Percentiles rank a stretch among this genome's conserved stretches.
phyloP scores from a whole-genome alignment of 2,329 filamentous ascomycete species.

The Hypoxylon rubiginosum region DNA sequence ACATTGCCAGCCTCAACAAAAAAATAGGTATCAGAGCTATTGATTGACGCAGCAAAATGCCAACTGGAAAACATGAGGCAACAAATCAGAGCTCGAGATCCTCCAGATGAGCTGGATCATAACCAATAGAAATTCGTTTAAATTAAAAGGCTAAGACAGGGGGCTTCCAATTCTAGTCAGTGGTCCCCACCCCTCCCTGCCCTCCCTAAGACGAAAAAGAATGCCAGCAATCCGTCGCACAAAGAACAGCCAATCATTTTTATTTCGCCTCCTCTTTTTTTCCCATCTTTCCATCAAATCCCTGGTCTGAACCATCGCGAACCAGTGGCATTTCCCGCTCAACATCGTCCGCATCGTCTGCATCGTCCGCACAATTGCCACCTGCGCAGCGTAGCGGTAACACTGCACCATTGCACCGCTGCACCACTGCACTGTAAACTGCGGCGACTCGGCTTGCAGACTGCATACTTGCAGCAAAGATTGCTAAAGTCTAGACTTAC shows the following conservation, averaged over 20 bases:
- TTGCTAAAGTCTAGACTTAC: slow-evolving; percentile 14
- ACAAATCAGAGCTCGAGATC: slow-evolving; percentile 40
- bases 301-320: no score
- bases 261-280: slow-evolving; percentile 21
- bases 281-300: no score
- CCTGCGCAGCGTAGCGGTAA: slow-evolving; percentile 14
- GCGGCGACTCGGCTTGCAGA: slow-evolving; percentile 10
- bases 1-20: slow-evolving; percentile 39
- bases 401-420: no score
- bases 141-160: slow-evolving; percentile 29
- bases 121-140: slow-evolving; percentile 36
- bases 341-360: no score
- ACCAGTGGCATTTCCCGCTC: slow-evolving; percentile 21
- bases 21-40: slow-evolving; percentile 35
- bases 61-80: slow-evolving; percentile 43
- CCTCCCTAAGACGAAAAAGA: slow-evolving; percentile 16
- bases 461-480: not conserved
- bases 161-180: slow-evolving; percentile 24
- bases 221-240: slow-evolving; percentile 37
- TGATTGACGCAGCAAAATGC: no score
- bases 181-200: slow-evolving; percentile 14
- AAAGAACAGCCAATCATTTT: slow-evolving; percentile 36
- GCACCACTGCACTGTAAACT: slow-evolving; percentile 5
- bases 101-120: slow-evolving; percentile 15
- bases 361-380: slow-evolving; percentile 36